phyloP scores from a whole-genome alignment of 352 stramenopile species.

The Phytophthora pistaciae region DNA sequence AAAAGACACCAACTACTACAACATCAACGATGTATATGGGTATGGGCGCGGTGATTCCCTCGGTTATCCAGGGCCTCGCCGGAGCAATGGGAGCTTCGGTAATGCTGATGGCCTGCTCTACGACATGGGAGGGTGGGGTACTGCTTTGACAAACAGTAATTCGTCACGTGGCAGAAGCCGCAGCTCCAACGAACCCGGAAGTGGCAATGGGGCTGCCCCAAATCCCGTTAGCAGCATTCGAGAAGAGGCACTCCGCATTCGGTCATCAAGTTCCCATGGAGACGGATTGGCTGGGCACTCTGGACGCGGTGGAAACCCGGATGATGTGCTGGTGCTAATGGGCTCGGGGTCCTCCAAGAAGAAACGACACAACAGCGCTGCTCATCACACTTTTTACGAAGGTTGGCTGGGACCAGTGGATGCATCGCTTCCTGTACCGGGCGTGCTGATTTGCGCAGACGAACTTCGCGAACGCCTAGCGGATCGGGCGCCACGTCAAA shows the following conservation, averaged over 20 bases:
- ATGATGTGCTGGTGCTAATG: conserved; percentile 42
- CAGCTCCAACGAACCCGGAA: conserved; percentile 25
- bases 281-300: conserved; percentile 33
- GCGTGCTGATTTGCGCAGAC: conserved; percentile 73
- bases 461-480: conserved; percentile 72
- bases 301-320: conserved; percentile 29
- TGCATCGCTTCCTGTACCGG: conserved; percentile 73
- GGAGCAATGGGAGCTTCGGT: conserved; percentile 36
- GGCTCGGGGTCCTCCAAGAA: conserved; percentile 30
- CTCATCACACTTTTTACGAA: conserved; percentile 67
- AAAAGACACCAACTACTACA: conserved; percentile 45
- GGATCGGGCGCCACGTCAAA: conserved; percentile 48
- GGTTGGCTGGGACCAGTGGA: conserved; percentile 79
- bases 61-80: conserved; percentile 33
- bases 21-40: conserved; percentile 49
- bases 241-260: conserved; percentile 74
- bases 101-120: conserved; percentile 45
- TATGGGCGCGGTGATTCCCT: conserved; percentile 49
- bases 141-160: conserved; percentile 28
- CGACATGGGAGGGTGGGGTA: conserved; percentile 44
- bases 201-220: conserved; percentile 6
- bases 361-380: conserved; percentile 29
- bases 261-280: conserved; percentile 55
- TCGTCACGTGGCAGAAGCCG: conserved; percentile 29
- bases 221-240: conserved; percentile 63